These are phyloP conservation scores for Schizophyllum commune DNA, from an alignment of 1,284 basidiomycete species.

Conservation along the genomic window DNA sequence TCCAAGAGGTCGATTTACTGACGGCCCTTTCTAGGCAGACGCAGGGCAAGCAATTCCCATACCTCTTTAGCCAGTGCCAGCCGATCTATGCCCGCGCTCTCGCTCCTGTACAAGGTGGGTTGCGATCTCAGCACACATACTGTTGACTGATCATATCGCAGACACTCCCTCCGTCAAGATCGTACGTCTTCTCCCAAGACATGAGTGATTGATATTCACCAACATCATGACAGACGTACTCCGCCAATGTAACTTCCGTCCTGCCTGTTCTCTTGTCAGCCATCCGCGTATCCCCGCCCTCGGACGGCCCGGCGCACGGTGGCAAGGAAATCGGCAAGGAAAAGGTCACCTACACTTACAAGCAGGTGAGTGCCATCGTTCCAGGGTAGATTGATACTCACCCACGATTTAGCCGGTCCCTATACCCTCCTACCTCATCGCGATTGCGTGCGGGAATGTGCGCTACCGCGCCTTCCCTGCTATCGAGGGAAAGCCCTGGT, in stretches of 20 bases:
- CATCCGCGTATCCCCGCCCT: constrained; percentile 66
- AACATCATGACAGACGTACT: constrained; percentile 52
- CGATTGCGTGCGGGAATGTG: constrained; percentile 81
- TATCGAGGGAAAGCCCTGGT: constrained; percentile 63
- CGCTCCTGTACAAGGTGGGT: constrained; percentile 69
- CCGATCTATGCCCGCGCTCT: constrained; percentile 84
- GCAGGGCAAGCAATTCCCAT: constrained; percentile 79
- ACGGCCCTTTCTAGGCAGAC: constrained; percentile 62
- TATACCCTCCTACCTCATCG: constrained; percentile 84
- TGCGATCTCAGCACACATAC: not conserved
- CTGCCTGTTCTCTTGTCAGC: constrained; percentile 85
- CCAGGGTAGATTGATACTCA: not conserved
- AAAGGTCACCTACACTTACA: constrained; percentile 56
- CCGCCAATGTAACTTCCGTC: constrained; percentile 64
- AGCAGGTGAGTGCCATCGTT: constrained; percentile 46
- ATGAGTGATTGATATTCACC: not conserved
- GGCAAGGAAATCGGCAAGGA: constrained; percentile 68
- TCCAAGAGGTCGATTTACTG: not conserved
- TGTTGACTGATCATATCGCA: constrained; percentile 17
- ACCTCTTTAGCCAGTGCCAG: constrained; percentile 92
- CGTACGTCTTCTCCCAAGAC: constrained; percentile 31
- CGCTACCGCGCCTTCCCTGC: constrained; percentile 63
- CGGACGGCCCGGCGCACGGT: constrained; percentile 56
- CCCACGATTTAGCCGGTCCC: constrained; percentile 52
- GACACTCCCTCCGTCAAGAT: constrained; percentile 72